These are phyloP conservation scores for Vitis hybrid DNA, from an alignment of 177 flowering plant species.

Conservation along the genomic window DNA sequence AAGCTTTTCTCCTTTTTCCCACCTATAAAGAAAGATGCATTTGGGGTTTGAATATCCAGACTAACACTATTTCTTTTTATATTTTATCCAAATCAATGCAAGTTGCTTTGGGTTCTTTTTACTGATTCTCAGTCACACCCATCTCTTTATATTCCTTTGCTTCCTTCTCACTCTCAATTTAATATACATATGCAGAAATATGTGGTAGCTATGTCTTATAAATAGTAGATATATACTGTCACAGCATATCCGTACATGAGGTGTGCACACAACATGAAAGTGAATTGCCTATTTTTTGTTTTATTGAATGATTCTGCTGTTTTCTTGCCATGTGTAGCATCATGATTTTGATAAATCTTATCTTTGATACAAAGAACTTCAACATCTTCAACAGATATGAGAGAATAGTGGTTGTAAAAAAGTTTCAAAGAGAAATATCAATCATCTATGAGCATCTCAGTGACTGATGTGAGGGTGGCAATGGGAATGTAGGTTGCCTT, in stretches of 20 bases:
- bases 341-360: no score
- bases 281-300: no score
- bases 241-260: no score
- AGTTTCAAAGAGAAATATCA: no score
- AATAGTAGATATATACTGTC: no score
- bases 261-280: no score
- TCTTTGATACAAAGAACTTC: no score
- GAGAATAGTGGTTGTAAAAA: no score
- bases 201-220: not conserved
- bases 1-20: slow-evolving; percentile 16
- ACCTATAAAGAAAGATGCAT: slow-evolving; percentile 11
- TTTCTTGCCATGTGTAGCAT: no score
- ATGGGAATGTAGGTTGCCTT: not conserved
- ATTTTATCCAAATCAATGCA: slow-evolving; percentile 2
- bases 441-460: not conserved
- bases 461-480: not conserved
- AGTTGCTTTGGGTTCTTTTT: not conserved
- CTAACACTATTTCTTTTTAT: not conserved
- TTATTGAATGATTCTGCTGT: no score
- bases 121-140: slow-evolving; percentile 6
- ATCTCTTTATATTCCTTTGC: not conserved
- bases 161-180: not conserved
- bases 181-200: not conserved
- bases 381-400: no score
- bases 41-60: slow-evolving; percentile 17